Evolutionary conservation across 2,329 filamentous ascomycete species (phyloP).

Genomic region (Calonectria hongkongensis): DNA sequence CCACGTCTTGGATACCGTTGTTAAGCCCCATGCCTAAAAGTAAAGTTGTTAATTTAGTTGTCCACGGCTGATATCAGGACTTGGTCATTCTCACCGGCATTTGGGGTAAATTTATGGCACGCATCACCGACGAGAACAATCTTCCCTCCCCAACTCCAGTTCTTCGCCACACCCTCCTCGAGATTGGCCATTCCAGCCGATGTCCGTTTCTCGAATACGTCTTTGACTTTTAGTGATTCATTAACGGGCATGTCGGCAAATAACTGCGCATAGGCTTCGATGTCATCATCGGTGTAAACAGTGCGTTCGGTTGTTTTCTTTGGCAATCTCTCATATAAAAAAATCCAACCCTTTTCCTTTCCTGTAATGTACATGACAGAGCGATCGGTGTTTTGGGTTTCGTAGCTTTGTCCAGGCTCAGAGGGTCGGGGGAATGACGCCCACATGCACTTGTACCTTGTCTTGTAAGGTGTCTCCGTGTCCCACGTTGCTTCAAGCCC

Average conservation of each 20-base stretch:
- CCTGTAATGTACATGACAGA: slow-evolving; percentile 57
- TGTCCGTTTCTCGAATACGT: slow-evolving; percentile 4
- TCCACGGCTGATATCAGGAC: neutral
- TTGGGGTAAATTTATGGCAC: slow-evolving; percentile 60
- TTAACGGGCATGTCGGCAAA: slow-evolving; percentile 25
- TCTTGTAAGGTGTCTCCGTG: slow-evolving; percentile 15
- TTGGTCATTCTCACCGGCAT: neutral
- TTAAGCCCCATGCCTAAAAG: slow-evolving; percentile 56
- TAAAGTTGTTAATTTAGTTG: neutral
- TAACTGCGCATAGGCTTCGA: slow-evolving; percentile 9
- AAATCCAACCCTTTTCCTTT: slow-evolving; percentile 56
- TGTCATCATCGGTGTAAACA: slow-evolving; percentile 21
- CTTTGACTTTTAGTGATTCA: slow-evolving; percentile 27
- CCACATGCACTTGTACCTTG: slow-evolving; percentile 45
- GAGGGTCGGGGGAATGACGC: slow-evolving; percentile 53
- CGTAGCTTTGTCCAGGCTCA: slow-evolving; percentile 49
- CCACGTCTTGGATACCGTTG: slow-evolving; percentile 36
- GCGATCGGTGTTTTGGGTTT: slow-evolving; percentile 54
- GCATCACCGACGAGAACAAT: slow-evolving; percentile 60
- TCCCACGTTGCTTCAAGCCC: slow-evolving; percentile 18
- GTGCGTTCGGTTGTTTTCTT: slow-evolving; percentile 8
- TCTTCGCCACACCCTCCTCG: slow-evolving; percentile 57
- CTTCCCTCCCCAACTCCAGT: slow-evolving; percentile 53
- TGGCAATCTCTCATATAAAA: slow-evolving; percentile 58
- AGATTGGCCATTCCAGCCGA: slow-evolving; percentile 53